Evolutionary conservation across 2,329 filamentous ascomycete genomes (phyloP), one percentile per base, ranked within the genome.

Genomic region (Sporothrix humicola): DNA sequence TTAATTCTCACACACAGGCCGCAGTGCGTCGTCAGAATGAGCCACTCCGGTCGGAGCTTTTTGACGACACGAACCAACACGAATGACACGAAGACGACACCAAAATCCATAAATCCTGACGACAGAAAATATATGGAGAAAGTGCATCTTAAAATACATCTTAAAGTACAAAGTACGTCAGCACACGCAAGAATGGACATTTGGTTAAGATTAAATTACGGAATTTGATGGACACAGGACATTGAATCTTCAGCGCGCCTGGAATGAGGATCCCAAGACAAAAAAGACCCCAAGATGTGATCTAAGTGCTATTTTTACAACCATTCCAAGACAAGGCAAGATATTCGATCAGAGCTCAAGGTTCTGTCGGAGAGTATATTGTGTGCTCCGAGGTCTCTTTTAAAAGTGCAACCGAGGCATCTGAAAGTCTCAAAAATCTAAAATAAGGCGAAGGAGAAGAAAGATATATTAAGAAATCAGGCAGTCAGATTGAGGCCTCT

Each of bases 221-320:
- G 20, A 46, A 63, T 23, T 10, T 37, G 42, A 17, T 48, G 61
- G 42, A 20, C 42, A 4, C 31, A 37, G 31, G 31, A 37, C 31
- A 48, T 48, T 7, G 61, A 66, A 66, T 66, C 61, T 66, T 66
- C 61, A 65, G 61, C 61, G 23, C 37, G 31, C 37, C 52, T 23
- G 20, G 20, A 23, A 56, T 56, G 46, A 66, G 61, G 26, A 10
- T 17, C n/a, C 61, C 37, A 46, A 65, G 42, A 65, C 26, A 26
- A 26, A 26, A 26, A 26, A 17, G 17, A 20, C 1, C n/a, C 23
- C 23, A 59, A 59, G 56, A 63, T 44, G 61, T 66, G 42, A 48
- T 48, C 20, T 37, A 8, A 42, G 12, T 23, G 61, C 61, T 66
- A 46, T 66, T 66, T 66, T 66, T 48, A 66, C 61, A 48, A 26